phyloP scores from a whole-genome alignment of 202 grass and related monocot species.

The Dendrocalamus latiflorus region DNA sequence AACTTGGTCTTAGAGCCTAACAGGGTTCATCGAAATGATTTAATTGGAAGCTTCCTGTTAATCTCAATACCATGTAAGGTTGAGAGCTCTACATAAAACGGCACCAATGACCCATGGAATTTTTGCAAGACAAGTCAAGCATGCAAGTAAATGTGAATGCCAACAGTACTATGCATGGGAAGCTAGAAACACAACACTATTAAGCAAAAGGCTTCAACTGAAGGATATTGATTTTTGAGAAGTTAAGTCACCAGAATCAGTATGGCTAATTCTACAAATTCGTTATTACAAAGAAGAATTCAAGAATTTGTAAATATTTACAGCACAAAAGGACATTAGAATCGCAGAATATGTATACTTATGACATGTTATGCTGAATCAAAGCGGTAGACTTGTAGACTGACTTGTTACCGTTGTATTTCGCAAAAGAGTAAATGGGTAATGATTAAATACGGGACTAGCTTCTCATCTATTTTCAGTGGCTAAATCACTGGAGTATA shows the following conservation, averaged over 20 bases:
- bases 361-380: not conserved
- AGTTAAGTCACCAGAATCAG: not conserved
- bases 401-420: too few relatives aligned
- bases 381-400: slow-evolving; percentile 16
- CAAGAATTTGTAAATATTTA: not conserved
- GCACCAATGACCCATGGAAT: not conserved
- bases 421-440: too few relatives aligned
- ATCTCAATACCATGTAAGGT: not conserved
- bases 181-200: too few relatives aligned
- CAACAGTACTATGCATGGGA: not conserved
- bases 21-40: not conserved
- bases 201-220: not conserved
- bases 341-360: not conserved
- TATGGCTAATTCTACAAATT: not conserved
- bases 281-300: not conserved
- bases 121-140: not conserved
- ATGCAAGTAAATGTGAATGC: not conserved
- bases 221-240: not conserved
- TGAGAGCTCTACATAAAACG: not conserved
- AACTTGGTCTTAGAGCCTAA: not conserved
- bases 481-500: not conserved
- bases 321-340: not conserved
- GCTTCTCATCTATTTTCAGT: slow-evolving; percentile 4
- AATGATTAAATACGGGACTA: not conserved
- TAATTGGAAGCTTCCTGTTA: not conserved